Base-by-base conservation (phyloP, 2,329 filamentous ascomycete genomes). In the Xylariales sp. region DNA sequence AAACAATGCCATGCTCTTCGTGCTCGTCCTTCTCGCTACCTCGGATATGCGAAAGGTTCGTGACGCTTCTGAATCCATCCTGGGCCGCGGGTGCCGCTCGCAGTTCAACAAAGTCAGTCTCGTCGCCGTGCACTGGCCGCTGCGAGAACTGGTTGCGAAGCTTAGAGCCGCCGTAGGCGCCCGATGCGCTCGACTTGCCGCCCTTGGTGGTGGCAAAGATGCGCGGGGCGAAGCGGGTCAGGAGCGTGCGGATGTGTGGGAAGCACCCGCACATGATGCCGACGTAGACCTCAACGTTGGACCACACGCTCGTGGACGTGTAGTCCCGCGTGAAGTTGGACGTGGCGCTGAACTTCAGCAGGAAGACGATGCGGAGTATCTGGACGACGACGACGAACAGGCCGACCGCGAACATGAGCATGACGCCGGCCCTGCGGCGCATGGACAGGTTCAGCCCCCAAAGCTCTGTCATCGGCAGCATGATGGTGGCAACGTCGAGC, bases 211-310 rank as follows among this genome's bases (percentile, higher is more conserved):
- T 48, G n/a, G 50, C 46, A 33, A 56, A 56, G 7, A 55, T 16
- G 25, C 47, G 52, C 2, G 56, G 56, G 20, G 51, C 46, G 17
- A 50, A 18, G 3, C 48, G 40, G 25, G 49, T 49, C 19, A 57
- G 44, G 13, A 59, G 50, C 0, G 53, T 53, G 24, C 56, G 51
- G 5, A 55, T 44, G 15, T 55, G 49, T 10, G 56, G 57, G 49
- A 60, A 50, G 40, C 55, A 57, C 3, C 53, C 54, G 34, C 54
- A 55, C 18, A 55, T 53, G 19, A 59, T 49, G 11, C 54, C 52
- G 3, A 59, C 50, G 2, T 50, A 49, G 12, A 58, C 54, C 41
- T 60, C 57, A 37, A 59, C 49, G 16, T 55, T 56, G 2, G 55
- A 59, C 53, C 56, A 60, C 20, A 35, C 33, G n/a, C 13, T 15